A percentile compares a stretch with the other conserved stretches of the same genome.
Evolutionary conservation across 2,329 filamentous ascomycete genomes (phyloP).

Genomic region (Huntiella savannae): DNA sequence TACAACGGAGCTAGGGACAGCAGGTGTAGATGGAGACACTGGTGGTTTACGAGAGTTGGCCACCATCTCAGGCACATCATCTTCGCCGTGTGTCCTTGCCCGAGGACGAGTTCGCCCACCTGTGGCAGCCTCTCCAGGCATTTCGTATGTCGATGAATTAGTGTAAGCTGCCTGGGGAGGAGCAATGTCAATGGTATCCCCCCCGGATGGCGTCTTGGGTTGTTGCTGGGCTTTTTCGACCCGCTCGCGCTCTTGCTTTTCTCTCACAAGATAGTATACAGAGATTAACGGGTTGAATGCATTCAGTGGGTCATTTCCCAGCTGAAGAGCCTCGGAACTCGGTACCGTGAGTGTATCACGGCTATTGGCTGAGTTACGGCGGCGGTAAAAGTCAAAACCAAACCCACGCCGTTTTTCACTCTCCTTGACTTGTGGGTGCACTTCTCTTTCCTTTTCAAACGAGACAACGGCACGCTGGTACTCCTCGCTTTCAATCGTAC

Average conservation of each 20-base stretch:
- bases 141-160: conserved; percentile 66
- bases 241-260: conserved; percentile 76
- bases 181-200: conserved; percentile 35
- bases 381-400: conserved; percentile 89
- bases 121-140: conserved; percentile 73
- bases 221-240: conserved; percentile 20
- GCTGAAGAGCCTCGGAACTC: conserved; percentile 68
- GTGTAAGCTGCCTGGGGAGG: conserved; percentile 78
- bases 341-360: conserved; percentile 67
- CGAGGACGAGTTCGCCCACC: conserved; percentile 68
- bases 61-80: conserved; percentile 59
- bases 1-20: conserved; percentile 22
- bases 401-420: conserved; percentile 76
- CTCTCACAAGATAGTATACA: conserved; percentile 87
- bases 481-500: conserved; percentile 80
- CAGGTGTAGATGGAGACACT: conserved; percentile 4
- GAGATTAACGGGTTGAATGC: conserved; percentile 84
- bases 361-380: conserved; percentile 74
- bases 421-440: conserved; percentile 36
- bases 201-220: conserved; percentile 21
- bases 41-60: conserved; percentile 7
- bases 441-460: conserved; percentile 46
- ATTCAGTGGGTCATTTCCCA: conserved; percentile 75
- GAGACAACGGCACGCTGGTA: conserved; percentile 71
- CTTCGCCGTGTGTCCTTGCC: conserved; percentile 84